Evolutionary conservation across 441 rosid species (phyloP).

Genomic region (Adansonia rubrostipa): DNA sequence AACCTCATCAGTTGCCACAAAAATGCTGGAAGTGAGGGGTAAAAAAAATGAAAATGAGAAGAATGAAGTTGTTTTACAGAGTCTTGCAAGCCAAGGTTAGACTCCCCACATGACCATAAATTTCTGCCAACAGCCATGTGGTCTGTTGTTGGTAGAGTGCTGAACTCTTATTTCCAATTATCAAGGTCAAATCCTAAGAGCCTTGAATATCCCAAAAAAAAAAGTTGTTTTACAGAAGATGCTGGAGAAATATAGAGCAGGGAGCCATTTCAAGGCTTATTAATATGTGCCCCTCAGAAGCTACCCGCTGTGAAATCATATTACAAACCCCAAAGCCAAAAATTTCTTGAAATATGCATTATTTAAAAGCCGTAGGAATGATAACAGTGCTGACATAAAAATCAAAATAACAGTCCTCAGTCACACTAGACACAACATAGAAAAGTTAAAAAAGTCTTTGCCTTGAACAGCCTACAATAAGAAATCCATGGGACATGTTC

Average conservation of each 20-base stretch:
- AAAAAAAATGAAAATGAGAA: slow-evolving; percentile 10
- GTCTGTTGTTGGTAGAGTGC: too few species aligned
- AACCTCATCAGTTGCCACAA: slow-evolving; percentile 97
- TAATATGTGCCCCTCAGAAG: neutral
- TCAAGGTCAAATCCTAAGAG: too few species aligned
- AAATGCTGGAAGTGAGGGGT: slow-evolving; percentile 55
- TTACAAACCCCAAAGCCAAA: neutral
- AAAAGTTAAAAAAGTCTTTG: neutral
- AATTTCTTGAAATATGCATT: neutral
- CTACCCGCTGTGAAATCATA: neutral
- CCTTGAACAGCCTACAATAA: neutral
- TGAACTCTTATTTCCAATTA: too few species aligned
- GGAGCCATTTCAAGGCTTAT: neutral
- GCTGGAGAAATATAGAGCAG: neutral
- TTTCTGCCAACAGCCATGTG: too few species aligned
- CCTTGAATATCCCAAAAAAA: too few species aligned
- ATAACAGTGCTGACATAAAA: neutral
- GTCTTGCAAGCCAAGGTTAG: too few species aligned
- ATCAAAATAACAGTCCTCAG: neutral
- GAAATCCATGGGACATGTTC: neutral
- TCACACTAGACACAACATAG: neutral
- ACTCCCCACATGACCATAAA: too few species aligned
- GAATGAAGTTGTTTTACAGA: neutral
- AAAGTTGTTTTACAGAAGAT: neutral
- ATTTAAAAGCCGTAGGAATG: slow-evolving; percentile 11